Conservation (phyloP, 768 basidiomycete species). For the Leucocoprinus leucothites region DNA sequence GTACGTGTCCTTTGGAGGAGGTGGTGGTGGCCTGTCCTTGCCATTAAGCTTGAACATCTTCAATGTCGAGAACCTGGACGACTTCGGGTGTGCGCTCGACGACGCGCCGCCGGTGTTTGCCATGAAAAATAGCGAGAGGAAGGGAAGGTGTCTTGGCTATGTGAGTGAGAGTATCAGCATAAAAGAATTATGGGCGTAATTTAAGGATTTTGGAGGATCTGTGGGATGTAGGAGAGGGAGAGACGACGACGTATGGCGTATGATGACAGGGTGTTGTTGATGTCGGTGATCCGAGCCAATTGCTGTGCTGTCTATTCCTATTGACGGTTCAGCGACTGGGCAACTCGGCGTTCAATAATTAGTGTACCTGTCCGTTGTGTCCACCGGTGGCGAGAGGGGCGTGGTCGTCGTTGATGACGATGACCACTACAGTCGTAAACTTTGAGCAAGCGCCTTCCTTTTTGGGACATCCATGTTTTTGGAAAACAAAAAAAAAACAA, state of each 20-base stretch:
- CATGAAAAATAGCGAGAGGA: conserved; percentile 14
- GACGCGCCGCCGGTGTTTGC: conserved; percentile 25
- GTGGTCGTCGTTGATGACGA: conserved; percentile 7
- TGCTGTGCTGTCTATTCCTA: neutral
- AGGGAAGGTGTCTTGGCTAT: neutral
- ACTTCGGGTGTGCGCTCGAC: conserved; percentile 14
- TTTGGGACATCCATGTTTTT: conserved; percentile 3
- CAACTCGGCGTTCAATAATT: neutral
- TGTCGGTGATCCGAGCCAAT: conserved; percentile 10
- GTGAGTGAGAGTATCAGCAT: neutral
- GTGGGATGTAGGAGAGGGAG: neutral
- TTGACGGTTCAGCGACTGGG: neutral
- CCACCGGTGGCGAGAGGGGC: neutral
- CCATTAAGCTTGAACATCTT: conserved; percentile 29
- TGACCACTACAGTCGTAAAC: conserved; percentile 4
- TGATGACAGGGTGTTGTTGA: conserved; percentile 9
- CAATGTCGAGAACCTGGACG: conserved; percentile 30
- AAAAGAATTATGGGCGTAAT: neutral
- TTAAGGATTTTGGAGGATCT: neutral
- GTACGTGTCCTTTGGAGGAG: conserved; percentile 62
- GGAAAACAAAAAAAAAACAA: conserved; percentile 1
- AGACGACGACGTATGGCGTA: conserved; percentile 6
- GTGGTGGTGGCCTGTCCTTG: conserved; percentile 46
- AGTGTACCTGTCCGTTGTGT: neutral
- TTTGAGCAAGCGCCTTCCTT: conserved; percentile 7